Conservation (phyloP, 1,284 basidiomycete species). For the Ceratobasidium sp. region DNA sequence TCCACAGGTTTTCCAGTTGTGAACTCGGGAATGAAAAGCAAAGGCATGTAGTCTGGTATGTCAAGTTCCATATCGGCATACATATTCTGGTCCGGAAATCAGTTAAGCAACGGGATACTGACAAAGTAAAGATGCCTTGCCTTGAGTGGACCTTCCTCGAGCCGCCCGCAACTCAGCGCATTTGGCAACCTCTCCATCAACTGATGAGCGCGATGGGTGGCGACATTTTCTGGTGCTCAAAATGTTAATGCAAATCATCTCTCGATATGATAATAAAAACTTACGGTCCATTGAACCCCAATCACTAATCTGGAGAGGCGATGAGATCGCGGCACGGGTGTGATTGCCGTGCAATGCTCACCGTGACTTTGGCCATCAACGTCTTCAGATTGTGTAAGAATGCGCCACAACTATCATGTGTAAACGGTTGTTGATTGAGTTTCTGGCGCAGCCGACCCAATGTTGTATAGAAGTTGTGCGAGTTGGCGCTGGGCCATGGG, state of each 20-base stretch:
- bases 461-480: conserved; percentile 61
- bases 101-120: neutral
- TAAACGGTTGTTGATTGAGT: conserved; percentile 56
- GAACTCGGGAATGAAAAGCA: conserved; percentile 22
- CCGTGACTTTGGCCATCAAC: conserved; percentile 70
- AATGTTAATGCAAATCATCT: neutral
- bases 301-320: conserved; percentile 20
- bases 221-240: conserved; percentile 38
- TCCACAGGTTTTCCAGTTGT: neutral
- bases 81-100: conserved; percentile 23
- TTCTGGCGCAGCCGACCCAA: conserved; percentile 57
- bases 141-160: conserved; percentile 22
- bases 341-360: conserved; percentile 43
- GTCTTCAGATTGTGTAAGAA: conserved; percentile 66
- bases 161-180: neutral
- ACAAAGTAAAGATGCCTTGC: neutral
- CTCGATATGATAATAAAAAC: neutral
- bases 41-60: neutral
- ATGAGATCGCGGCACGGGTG: neutral
- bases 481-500: conserved; percentile 69
- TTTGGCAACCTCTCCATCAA: conserved; percentile 7
- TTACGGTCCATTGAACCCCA: conserved; percentile 43
- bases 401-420: conserved; percentile 59
- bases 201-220: conserved; percentile 39
- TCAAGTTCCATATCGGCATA: conserved; percentile 34